Evolutionary conservation across 345 rosid genomes (phyloP), one percentile per base, ranked within the genome.

Genomic region (Punica granatum): DNA sequence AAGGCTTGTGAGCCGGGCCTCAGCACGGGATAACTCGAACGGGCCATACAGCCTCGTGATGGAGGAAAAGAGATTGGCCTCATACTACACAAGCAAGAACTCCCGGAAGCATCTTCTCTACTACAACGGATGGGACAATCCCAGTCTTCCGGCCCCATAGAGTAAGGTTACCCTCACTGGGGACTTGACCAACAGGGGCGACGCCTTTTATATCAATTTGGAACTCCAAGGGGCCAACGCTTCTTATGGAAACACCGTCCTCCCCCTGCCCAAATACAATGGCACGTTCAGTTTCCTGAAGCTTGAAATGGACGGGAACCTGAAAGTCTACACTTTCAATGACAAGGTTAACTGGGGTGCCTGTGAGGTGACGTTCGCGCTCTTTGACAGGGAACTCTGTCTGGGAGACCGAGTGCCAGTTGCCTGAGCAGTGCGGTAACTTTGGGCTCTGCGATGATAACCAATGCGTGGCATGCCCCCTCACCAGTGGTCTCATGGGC

Each of bases 1-100:
- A 48, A 85, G 74, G 64, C 86, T 89, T 4, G 86, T 86, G 54
- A 86, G 92, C 53, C 72, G 89, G 25, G 68, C 67, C 28, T 83
- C 90, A 0, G 68, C 25, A 4, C 59, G 61, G 9, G 63, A 70
- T 25, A 80, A 83, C 67, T 28, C 33, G 0, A 53, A 84, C 42
- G 89, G 89, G 28, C 77, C 83, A 1, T 77, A 88, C 67, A 86
- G 90, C 34, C 76, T 84, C 30, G 89, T 88, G 3, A n/a, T 90
- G 64, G 86, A 86, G 48, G 59, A 76, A 26, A 80, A 72, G 18
- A 72, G 81, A 15, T 28, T 80, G 16, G 69, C 80, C 21, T 68
- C 75, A 41, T 86, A 82, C 73, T 78, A 36, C 76, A 10, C 71
- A 0, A 58, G 71, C 16, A 28, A 70, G 3, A 6, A 6, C 61